phyloP scores from a whole-genome alignment of 768 basidiomycete genomes.

The Heimioporus sp. region DNA sequence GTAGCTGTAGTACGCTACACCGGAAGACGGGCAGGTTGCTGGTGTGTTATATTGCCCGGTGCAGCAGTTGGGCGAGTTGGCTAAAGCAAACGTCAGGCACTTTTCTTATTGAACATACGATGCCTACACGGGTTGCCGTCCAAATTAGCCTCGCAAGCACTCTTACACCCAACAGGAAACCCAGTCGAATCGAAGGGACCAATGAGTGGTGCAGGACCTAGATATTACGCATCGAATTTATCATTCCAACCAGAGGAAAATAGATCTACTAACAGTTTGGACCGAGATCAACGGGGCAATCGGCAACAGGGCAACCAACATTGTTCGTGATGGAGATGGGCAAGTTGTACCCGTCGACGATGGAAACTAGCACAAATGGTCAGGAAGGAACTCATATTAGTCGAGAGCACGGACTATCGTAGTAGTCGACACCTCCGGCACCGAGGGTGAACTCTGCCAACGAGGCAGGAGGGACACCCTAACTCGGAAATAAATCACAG shows the following conservation, averaged over 20 bases:
- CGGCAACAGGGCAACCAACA: slow-evolving; percentile 50
- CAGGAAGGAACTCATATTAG: background rate
- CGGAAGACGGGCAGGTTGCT: slow-evolving; percentile 53
- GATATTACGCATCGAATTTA: background rate
- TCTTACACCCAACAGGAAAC: slow-evolving; percentile 58
- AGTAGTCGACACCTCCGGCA: slow-evolving; percentile 47
- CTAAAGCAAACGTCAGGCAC: slow-evolving; percentile 26
- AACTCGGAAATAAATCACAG: background rate
- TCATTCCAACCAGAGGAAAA: background rate
- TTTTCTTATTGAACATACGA: background rate
- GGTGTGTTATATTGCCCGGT: slow-evolving; percentile 52
- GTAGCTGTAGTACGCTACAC: slow-evolving; percentile 40
- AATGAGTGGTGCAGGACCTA: slow-evolving; percentile 49
- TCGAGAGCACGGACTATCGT: slow-evolving; percentile 48
- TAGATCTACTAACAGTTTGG: slow-evolving; percentile 44
- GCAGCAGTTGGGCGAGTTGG: slow-evolving; percentile 65
- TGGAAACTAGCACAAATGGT: slow-evolving; percentile 42
- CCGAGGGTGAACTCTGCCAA: slow-evolving; percentile 69
- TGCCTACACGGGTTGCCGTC: slow-evolving; percentile 32
- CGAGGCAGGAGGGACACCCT: slow-evolving; percentile 68
- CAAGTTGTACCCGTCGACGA: slow-evolving; percentile 67
- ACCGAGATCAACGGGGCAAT: slow-evolving; percentile 61
- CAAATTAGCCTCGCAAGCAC: slow-evolving; percentile 48
- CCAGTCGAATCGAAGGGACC: slow-evolving; percentile 56
- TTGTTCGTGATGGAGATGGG: slow-evolving; percentile 58